These are phyloP conservation scores for Sordariomycetes sp. DNA, from an alignment of 2,329 filamentous ascomycete species.

Conservation along the genomic window DNA sequence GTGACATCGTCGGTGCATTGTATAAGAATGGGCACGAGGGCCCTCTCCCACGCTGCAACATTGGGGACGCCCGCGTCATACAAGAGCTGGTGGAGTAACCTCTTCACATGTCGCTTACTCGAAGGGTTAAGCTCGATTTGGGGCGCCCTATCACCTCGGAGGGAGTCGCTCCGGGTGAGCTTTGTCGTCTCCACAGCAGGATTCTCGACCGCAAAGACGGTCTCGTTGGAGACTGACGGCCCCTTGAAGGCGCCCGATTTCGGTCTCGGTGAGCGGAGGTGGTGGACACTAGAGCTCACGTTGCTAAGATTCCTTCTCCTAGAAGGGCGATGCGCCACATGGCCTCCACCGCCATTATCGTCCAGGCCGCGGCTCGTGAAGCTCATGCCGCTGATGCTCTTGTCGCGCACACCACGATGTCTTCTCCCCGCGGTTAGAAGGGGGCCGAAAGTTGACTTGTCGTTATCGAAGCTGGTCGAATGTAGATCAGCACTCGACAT, in stretches of 20 bases:
- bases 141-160: constrained; percentile 3
- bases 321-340: constrained; percentile 37
- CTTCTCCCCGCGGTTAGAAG: constrained; percentile 66
- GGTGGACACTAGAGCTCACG: constrained; percentile 58
- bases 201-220: constrained; percentile 34
- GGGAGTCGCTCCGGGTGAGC: constrained; percentile 2
- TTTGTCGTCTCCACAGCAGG: constrained; percentile 6
- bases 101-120: constrained; percentile 80
- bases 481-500: constrained; percentile 56
- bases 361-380: constrained; percentile 60
- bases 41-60: constrained; percentile 73
- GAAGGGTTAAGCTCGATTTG: constrained; percentile 76
- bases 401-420: constrained; percentile 65
- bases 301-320: constrained; percentile 77
- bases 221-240: constrained; percentile 39
- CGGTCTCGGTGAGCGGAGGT: constrained; percentile 63
- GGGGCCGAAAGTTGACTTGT: constrained; percentile 62
- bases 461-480: constrained; percentile 59
- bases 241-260: constrained; percentile 48
- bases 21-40: constrained; percentile 79
- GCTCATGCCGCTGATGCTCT: constrained; percentile 61
- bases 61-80: constrained; percentile 66
- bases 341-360: constrained; percentile 42
- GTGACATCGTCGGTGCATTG: constrained; percentile 91
- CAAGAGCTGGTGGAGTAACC: constrained; percentile 73